These are phyloP conservation scores for Fusarium sp. DNA, from an alignment of 2,329 filamentous ascomycete genomes.

Conservation along the genomic window DNA sequence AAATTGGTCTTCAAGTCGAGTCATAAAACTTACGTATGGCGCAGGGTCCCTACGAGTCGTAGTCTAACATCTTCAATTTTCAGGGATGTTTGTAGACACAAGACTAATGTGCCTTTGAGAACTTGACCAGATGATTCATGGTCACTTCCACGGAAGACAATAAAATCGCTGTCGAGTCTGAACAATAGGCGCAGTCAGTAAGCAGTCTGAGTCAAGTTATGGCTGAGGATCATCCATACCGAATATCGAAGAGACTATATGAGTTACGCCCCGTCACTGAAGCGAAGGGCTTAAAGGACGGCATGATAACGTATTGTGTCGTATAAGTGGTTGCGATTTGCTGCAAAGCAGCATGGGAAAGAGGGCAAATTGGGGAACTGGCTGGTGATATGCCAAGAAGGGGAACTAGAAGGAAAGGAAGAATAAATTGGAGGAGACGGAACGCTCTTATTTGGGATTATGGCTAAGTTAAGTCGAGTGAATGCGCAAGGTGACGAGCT, in stretches of 20 bases:
- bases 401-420: slow-evolving; percentile 27
- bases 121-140: slow-evolving; percentile 80
- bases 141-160: slow-evolving; percentile 79
- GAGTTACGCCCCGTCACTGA: slow-evolving; percentile 61
- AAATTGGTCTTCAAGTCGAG: background rate
- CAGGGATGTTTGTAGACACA: slow-evolving; percentile 75
- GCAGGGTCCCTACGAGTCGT: slow-evolving; percentile 74
- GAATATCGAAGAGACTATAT: slow-evolving; percentile 66
- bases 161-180: slow-evolving; percentile 80
- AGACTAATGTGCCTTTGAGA: slow-evolving; percentile 76
- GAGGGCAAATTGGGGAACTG: slow-evolving; percentile 11
- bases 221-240: slow-evolving; percentile 54
- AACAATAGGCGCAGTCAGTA: slow-evolving; percentile 6
- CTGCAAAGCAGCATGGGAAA: slow-evolving; percentile 22
- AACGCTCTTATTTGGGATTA: slow-evolving; percentile 43
- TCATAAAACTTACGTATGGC: slow-evolving; percentile 64
- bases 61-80: slow-evolving; percentile 79
- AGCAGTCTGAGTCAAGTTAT: background rate
- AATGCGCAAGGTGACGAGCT: slow-evolving; percentile 33
- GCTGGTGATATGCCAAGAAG: slow-evolving; percentile 33
- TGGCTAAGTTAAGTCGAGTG: slow-evolving; percentile 24
- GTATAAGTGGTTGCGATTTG: slow-evolving; percentile 17
- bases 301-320: slow-evolving; percentile 53
- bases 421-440: slow-evolving; percentile 39
- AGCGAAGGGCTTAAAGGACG: slow-evolving; percentile 65